Conservation (phyloP, 2,329 filamentous ascomycete species). For the Scorias spongiosa region DNA sequence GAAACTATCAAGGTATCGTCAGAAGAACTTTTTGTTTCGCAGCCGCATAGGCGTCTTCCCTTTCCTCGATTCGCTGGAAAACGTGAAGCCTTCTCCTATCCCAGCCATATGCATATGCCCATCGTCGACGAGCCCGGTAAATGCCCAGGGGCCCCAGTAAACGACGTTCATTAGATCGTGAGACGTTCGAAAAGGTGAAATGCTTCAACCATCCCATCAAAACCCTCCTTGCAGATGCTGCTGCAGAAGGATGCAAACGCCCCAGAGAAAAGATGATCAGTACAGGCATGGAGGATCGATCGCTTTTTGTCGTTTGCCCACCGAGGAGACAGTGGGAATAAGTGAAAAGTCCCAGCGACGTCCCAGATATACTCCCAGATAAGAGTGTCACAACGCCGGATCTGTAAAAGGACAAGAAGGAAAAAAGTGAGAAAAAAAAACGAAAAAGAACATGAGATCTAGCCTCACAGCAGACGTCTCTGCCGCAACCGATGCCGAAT, state of each 20-base stretch:
- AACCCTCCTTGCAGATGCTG: background rate
- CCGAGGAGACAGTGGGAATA: background rate
- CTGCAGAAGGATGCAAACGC: slow-evolving; percentile 2
- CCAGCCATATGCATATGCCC: no score
- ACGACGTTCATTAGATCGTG: background rate
- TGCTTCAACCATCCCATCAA: no score
- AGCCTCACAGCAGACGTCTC: background rate
- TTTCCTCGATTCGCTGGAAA: no score
- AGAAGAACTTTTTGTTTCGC: background rate
- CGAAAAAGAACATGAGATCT: background rate
- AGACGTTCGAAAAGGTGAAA: background rate
- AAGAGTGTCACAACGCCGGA: slow-evolving; percentile 1
- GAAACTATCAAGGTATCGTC: slow-evolving; percentile 10
- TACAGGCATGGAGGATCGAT: slow-evolving; percentile 4
- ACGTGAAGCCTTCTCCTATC: no score
- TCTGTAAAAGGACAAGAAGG: slow-evolving; percentile 1
- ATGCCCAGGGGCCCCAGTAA: background rate
- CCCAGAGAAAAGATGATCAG: slow-evolving; percentile 3
- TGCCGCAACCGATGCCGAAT: background rate
- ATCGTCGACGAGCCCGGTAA: background rate
- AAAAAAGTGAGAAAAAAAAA: background rate
- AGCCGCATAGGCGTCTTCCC: background rate
- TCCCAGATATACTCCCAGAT: slow-evolving; percentile 1
- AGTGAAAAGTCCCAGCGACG: background rate
- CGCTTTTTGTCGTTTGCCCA: slow-evolving; percentile 2